These are phyloP conservation scores for Rutstroemia sp. DNA, from an alignment of 2,329 filamentous ascomycete genomes.

Conservation along the genomic window DNA sequence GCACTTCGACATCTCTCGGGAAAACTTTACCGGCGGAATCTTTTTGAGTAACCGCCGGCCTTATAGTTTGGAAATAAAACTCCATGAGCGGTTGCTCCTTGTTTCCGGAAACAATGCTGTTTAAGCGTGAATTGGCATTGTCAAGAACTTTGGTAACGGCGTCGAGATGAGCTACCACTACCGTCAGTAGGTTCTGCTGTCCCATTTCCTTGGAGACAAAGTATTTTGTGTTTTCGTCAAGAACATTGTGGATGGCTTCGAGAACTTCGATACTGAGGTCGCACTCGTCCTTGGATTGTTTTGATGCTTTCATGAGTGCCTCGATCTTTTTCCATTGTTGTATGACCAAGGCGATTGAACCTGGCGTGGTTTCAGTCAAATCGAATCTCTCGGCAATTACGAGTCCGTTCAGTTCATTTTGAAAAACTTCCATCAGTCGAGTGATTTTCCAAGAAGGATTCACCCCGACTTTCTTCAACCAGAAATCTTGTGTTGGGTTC, in stretches of 20 bases:
- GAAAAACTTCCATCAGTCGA: constrained; percentile 25
- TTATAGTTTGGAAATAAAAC: constrained; percentile 42
- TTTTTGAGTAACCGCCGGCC: constrained; percentile 32
- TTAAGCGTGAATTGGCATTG: constrained; percentile 31
- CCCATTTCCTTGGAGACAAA: constrained; percentile 11
- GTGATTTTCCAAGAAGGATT: constrained; percentile 27
- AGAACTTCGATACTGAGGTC: constrained; percentile 17
- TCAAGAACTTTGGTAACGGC: constrained; percentile 38
- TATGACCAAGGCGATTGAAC: constrained; percentile 12
- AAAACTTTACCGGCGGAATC: constrained; percentile 15
- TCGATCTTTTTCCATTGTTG: constrained; percentile 17
- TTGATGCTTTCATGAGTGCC: not conserved
- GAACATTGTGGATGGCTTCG: constrained; percentile 24
- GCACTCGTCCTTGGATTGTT: constrained; percentile 16
- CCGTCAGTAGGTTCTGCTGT: constrained; percentile 20
- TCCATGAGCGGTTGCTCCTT: constrained; percentile 44
- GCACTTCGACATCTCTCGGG: not conserved
- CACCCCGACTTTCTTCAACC: constrained; percentile 35
- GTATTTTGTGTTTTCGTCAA: constrained; percentile 20
- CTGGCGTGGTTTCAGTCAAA: not conserved
- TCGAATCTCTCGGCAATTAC: constrained; percentile 8
- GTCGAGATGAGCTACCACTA: constrained; percentile 23
- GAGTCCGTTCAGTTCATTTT: constrained; percentile 17
- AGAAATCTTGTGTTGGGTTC: constrained; percentile 48
- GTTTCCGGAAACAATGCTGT: constrained; percentile 35